These are phyloP conservation scores for Amphicarpaea edgeworthii DNA, from an alignment of 306 rosid species.

Conservation along the genomic window DNA sequence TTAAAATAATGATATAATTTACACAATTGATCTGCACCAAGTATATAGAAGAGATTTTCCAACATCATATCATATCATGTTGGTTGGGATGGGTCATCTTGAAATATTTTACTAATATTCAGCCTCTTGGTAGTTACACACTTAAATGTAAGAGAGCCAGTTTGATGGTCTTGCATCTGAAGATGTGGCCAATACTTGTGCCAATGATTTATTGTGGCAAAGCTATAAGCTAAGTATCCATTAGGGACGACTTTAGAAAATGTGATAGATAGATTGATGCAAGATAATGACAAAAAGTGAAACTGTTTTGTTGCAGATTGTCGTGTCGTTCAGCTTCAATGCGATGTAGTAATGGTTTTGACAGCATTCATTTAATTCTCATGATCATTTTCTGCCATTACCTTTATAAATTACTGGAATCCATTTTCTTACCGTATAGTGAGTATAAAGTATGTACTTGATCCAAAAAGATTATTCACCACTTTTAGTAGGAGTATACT, in stretches of 20 bases:
- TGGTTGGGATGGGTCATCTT: neutral
- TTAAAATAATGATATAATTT: neutral
- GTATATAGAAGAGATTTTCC: neutral
- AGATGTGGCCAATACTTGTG: conserved; percentile 34
- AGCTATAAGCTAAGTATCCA: neutral
- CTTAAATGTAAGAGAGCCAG: neutral
- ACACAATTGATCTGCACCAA: neutral
- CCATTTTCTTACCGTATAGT: no score
- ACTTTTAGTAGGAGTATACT: no score
- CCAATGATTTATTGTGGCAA: conserved; percentile 47
- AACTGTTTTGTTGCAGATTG: neutral
- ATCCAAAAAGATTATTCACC: no score
- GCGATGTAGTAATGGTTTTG: neutral
- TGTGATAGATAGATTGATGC: conserved; percentile 13
- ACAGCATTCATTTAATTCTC: neutral
- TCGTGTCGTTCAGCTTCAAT: conserved; percentile 10
- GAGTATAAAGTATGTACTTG: no score
- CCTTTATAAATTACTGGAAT: neutral
- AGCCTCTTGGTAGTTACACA: neutral
- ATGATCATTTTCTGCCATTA: neutral
- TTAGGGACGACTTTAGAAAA: conserved; percentile 34
- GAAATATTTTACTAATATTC: neutral
- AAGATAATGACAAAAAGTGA: conserved; percentile 4
- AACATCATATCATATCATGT: neutral
- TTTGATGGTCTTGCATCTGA: conserved; percentile 26